Evolutionary conservation across 2,329 filamentous ascomycete genomes (phyloP), one percentile per base, ranked within the genome.

Genomic region (Colletotrichum sp.): DNA sequence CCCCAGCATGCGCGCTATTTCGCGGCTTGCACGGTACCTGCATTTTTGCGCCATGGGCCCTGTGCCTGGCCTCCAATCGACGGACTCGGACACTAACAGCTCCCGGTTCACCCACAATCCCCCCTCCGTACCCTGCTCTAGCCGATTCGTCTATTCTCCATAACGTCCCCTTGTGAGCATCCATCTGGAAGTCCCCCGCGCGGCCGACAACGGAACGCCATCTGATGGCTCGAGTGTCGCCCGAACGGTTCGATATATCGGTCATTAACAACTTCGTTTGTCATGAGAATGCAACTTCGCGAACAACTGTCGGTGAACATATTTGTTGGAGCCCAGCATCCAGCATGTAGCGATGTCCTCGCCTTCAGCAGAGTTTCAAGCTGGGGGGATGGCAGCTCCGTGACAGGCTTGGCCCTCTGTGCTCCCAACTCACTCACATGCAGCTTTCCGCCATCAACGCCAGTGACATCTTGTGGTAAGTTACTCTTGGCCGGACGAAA

Each of bases 11-110:
- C 49, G 71, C 71, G 74, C 71, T 70, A 75, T 65, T 61, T 66
- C 30, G 30, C 71, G 59, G 63, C 64, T 65, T 65, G 63, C 75
- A 71, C 52, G 57, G 75, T 77, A 71, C 75, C 75, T 77, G 71
- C 71, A 75, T 77, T 39, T 52, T 62, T 49, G 63, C 57, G 73
- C 69, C 39, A 44, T 55, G 25, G 64, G 30, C 64, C 64, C 30
- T 76, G 63, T 52, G 49, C 59, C 64, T 61, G 65, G 36, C 44
- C 44, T 73, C 64, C 59, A 69, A 52, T 69, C 39, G 57, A 73
- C 64, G 64, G 70, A 30, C 70, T 65, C 59, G 49, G 57, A 74
- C 73, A 72, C 70, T 74, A 69, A 69, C 57, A 74, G 22, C 19
- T 29, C 22, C 69, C 68, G 65, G 44, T 62, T 71, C 27, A 29